phyloP scores from a whole-genome alignment of 2,329 filamentous ascomycete species.

The Nemania abortiva region DNA sequence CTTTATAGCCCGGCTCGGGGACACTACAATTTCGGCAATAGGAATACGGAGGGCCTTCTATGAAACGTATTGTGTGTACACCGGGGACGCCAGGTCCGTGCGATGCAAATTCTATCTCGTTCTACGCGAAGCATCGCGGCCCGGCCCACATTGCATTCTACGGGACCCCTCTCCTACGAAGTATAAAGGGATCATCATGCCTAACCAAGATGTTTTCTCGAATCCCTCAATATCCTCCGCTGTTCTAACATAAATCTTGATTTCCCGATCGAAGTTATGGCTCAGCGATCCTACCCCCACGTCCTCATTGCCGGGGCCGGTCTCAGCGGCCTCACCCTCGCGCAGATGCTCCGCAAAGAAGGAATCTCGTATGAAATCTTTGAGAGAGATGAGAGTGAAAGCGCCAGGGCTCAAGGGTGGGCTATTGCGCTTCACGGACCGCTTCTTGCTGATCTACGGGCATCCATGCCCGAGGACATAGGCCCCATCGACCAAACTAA shows the following conservation, averaged over 20 bases:
- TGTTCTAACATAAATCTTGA: not conserved
- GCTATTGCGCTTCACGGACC: conserved; percentile 30
- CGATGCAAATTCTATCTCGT: not conserved
- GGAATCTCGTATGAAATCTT: conserved; percentile 38
- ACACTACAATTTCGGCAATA: not conserved
- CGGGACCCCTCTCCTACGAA: not conserved
- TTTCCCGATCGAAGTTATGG: not conserved
- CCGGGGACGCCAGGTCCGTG: not conserved
- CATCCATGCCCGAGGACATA: not conserved
- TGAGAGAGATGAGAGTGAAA: conserved; percentile 32
- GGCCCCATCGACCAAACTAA: conserved; percentile 26
- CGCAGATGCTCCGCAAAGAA: conserved; percentile 36
- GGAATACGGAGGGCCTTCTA: not conserved
- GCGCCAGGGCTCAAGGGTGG: conserved; percentile 36
- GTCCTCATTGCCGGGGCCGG: conserved; percentile 39
- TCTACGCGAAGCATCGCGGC: not conserved
- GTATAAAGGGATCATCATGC: not conserved
- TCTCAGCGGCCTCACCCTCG: conserved; percentile 36
- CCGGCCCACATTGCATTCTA: not conserved
- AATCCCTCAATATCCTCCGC: not conserved
- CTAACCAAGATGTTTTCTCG: not conserved
- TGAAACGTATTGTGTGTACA: not conserved
- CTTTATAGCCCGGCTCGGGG: conserved; percentile 6
- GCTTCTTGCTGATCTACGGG: not conserved
- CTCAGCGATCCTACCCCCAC: conserved; percentile 22